Base-by-base conservation (phyloP, 2,329 filamentous ascomycete genomes). In the Amauroascus verrucosus region DNA sequence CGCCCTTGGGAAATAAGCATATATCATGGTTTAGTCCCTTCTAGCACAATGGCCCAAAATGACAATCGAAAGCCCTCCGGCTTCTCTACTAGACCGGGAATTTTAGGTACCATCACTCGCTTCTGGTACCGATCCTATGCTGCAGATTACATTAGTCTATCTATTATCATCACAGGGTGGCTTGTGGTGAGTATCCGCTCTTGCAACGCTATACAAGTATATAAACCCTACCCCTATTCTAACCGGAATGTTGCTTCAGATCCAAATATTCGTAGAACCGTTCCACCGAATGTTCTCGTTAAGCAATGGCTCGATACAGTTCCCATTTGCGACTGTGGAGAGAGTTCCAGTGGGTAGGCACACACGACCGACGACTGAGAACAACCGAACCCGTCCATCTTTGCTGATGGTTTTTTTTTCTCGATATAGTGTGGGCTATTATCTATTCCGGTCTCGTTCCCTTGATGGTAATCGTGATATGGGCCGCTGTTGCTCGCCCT, bases 251-350 rank as follows among this genome's bases (percentile, higher is more conserved):
- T 20, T 14, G 44, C 45, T 54, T 28, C 41, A 87, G 78, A 76
- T 88, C 41, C 76, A 82, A 68, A 73, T 86, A 62, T 76, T 85
- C 59, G 78, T 87, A 61, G 83, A 84, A 56, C 93, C 93, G 0
- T 97, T 97, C 67, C 89, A 97, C 68, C 88, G 88, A 71, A 86
- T 96, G 81, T 97, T 98, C 72, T 86, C 82, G 59, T 79, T 97
- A 57, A 86, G 89, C 66, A 88, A 97, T 66, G 78, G 86, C 22
- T 76, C 82, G 48, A 88, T 97, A 56, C 84, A 88, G 59, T 96
- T 85, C 64, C 93, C 93, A 0, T 86, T 95, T 70, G 88, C 93
- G 20, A 77, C 85, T 54, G 71, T 85, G 48, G 90, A 98, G 69
- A 81, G 89, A 57, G 93, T 98, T 0, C 77, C 88, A 6, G 82